Conservation (phyloP, 73 alveolate species). For the Halteria grandinella region DNA sequence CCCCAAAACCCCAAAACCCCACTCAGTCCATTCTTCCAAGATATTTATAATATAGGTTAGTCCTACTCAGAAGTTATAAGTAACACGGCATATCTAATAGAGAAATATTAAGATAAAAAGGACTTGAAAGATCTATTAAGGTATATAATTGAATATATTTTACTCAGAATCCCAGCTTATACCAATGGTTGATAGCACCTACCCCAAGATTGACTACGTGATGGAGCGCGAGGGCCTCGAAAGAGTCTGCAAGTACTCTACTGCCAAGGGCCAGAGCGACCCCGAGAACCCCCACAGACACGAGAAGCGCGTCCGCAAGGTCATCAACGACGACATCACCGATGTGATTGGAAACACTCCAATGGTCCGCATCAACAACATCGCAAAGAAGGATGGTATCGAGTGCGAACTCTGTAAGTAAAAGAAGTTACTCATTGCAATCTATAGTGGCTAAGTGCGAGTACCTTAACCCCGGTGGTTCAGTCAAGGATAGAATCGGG, state of each 20-base stretch:
- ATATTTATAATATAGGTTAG: no score
- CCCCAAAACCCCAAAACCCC: no score
- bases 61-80: no score
- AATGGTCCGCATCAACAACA: slow-evolving; percentile 87
- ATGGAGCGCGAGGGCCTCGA: slow-evolving; percentile 63
- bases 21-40: no score
- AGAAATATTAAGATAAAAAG: no score
- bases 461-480: slow-evolving; percentile 96
- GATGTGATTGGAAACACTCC: slow-evolving; percentile 96
- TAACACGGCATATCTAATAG: no score
- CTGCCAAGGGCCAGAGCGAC: slow-evolving; percentile 7
- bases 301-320: slow-evolving; percentile 14
- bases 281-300: slow-evolving; percentile 35
- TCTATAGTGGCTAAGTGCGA: slow-evolving; percentile 89
- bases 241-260: slow-evolving; percentile 46
- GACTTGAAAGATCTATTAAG: no score
- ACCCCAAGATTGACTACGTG: slow-evolving; percentile 39
- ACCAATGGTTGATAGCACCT: no score
- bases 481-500: slow-evolving; percentile 97
- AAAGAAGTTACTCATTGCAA: no score
- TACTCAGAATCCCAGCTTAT: no score
- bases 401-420: slow-evolving; percentile 83
- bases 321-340: slow-evolving; percentile 48
- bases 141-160: no score
- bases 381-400: slow-evolving; percentile 84